Conservation (phyloP, 2,329 filamentous ascomycete species). For the Chaetomiaceae sp. region DNA sequence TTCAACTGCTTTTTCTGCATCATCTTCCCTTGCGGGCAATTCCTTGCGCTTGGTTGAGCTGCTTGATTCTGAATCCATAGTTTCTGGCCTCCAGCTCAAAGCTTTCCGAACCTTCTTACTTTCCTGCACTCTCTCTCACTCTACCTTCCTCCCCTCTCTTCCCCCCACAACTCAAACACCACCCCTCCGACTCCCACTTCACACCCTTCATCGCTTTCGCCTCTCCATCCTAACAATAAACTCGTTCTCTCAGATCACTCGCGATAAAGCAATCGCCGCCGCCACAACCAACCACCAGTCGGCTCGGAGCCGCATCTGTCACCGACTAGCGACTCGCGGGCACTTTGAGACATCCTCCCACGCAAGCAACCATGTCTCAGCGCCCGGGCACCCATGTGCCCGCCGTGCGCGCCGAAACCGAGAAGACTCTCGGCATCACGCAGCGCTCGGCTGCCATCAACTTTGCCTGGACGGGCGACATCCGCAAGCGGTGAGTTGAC, state of each 20-base stretch:
- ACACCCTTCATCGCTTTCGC: background rate
- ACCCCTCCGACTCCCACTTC: background rate
- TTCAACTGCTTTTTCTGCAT: background rate
- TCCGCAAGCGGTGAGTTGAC: conserved; percentile 37
- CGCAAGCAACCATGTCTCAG: conserved; percentile 20
- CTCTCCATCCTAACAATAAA: background rate
- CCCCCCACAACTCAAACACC: background rate
- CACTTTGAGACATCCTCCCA: conserved; percentile 7
- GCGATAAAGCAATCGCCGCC: no score
- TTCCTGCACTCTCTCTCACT: background rate
- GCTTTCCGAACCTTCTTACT: background rate
- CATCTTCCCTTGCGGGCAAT: background rate
- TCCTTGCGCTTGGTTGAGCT: background rate
- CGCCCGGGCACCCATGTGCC: conserved; percentile 25
- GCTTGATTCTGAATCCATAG: background rate
- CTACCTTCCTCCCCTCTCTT: background rate
- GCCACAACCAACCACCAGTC: conserved; percentile 4
- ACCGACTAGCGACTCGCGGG: conserved; percentile 3
- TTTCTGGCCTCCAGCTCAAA: background rate
- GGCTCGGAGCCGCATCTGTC: background rate
- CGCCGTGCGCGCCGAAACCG: conserved; percentile 26
- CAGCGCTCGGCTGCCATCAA: conserved; percentile 35
- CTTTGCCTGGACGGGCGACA: conserved; percentile 38
- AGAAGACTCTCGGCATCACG: conserved; percentile 36
- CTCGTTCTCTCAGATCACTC: background rate